Evolutionary conservation across 495 filamentous ascomycete species (phyloP), one percentile per base, ranked within the genome.

Genomic region (Penicillium pancosmium): DNA sequence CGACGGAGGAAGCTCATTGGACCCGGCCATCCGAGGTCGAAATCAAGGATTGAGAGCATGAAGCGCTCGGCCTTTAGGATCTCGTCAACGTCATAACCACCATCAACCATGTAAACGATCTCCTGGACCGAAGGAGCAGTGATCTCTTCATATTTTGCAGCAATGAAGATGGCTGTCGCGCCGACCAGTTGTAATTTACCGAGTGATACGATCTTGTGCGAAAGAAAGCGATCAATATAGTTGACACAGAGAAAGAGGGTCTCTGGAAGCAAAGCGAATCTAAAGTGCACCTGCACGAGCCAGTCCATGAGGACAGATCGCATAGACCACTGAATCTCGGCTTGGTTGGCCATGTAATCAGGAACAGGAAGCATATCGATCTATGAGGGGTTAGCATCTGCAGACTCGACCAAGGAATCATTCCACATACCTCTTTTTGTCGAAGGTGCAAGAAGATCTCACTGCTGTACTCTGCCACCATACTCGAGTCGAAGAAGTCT

Each of bases 281-380:
- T 91, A 63, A 87, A 83, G 68, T 98, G 94, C 19, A 98, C 94
- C 70, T 98, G 93, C 43, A 97, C 88, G 10, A 98, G 81, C 94
- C 94, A 98, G 71, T 98, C 95, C 88, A 98, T 96, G 53, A 98
- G 85, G 46, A 98, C 91, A 10, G 93, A 86, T 47, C 94, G 91
- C 93, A 97, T 97, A 0, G 93, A 96, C 95, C 95, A 98, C 71
- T 96, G 91, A 55, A 98, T 93, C 72, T 98, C 93, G n/a, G 87
- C 85, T 70, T 98, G 94, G 52, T 89, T 87, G 50, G 96, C 91
- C 95, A 98, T 98, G 78, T 98, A 98, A 65, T 93, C 85, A 3
- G 90, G 80, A 67, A 93, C 90, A 1, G 94, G 94, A 43, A 91
- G 75, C 83, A 98, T 88, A 43, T 82, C 82, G 59, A 83, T 83